Evolutionary conservation across 306 rosid genomes (phyloP), one percentile per base, ranked within the genome.

Genomic region (Glycine latifolia): DNA sequence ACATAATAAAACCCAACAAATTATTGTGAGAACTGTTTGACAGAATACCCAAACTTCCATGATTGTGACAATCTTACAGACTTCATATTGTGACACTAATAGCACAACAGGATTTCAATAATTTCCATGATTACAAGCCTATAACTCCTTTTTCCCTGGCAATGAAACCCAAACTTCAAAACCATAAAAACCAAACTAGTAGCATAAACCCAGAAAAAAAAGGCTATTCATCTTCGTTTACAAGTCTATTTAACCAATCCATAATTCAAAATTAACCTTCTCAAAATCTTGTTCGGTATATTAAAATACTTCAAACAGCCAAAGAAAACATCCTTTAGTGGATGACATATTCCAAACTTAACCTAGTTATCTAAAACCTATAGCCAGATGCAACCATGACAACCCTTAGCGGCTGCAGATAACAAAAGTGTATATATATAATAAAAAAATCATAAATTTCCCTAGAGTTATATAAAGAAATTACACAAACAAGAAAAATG

Each of bases 231-330:
- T n/a, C 16, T 46, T 60, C 26, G 1, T 13, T 7, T 8, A 20
- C 66, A 53, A 53, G 33, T 14, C 37, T 43, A 50, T n/a, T 47
- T 58, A 35, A 15, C 58, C 69, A 65, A 73, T 65, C 47, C 31
- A 43, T 47, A 60, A 48, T 33, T 3, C 12, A 52, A 59, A 47
- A 16, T 39, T 46, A 26, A 11, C 10, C 33, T 3, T 3, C 6
- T 0, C 33, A 26, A 65, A 63, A 16, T 43, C 26, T 17, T 13
- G 13, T 47, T 66, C 44, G 4, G 7, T 5, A 10, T 53, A 39
- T 74, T 31, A 43, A 7, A 78, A 52, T 26, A 44, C 39, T 15
- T 56, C 76, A 48, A 56, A 20, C 4, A 17, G 16, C 10, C 16
- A 26, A 52, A 33, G 47, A 49, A 31, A 16, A 9, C n/a, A 11